These are phyloP conservation scores for Lachnellula hyalina DNA, from an alignment of 2,329 filamentous ascomycete genomes.

Conservation along the genomic window DNA sequence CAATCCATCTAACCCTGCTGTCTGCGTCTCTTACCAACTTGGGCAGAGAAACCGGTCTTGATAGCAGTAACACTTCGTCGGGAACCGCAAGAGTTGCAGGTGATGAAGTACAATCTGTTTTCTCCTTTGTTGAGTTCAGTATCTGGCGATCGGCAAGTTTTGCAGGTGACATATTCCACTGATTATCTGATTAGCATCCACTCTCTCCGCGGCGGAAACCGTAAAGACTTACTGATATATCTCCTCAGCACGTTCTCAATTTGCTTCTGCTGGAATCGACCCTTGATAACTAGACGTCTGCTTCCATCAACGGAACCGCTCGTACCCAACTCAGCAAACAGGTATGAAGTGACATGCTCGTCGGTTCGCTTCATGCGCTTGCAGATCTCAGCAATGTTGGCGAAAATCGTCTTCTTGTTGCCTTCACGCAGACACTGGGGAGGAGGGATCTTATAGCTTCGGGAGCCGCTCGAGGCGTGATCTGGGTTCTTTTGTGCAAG, in stretches of 20 bases:
- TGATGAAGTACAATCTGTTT: conserved; percentile 98
- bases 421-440: conserved; percentile 99
- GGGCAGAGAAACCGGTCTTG: conserved; percentile 99
- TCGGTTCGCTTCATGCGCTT: conserved; percentile 99
- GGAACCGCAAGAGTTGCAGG: conserved; percentile 82
- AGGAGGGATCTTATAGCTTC: conserved; percentile 98
- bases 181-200: conserved; percentile 18
- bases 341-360: conserved; percentile 93
- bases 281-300: conserved; percentile 94
- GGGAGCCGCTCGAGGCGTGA: conserved; percentile 78
- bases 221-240: conserved; percentile 71
- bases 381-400: conserved; percentile 98
- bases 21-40: conserved; percentile 98
- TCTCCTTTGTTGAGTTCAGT: conserved; percentile 98
- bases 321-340: conserved; percentile 97
- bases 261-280: conserved; percentile 99
- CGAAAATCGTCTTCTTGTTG: conserved; percentile 99
- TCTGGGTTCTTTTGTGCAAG: conserved; percentile 96
- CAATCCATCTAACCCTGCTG: conserved; percentile 63
- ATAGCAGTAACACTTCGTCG: conserved; percentile 91
- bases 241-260: conserved; percentile 94
- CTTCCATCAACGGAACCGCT: conserved; percentile 91
- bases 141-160: conserved; percentile 91
- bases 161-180: conserved; percentile 96
- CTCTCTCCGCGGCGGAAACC: conserved; percentile 27